A percentile compares a stretch with the other conserved stretches of the same genome.
phyloP scores from a whole-genome alignment of 2,329 filamentous ascomycete genomes.

The Colletotrichum abscissum region DNA sequence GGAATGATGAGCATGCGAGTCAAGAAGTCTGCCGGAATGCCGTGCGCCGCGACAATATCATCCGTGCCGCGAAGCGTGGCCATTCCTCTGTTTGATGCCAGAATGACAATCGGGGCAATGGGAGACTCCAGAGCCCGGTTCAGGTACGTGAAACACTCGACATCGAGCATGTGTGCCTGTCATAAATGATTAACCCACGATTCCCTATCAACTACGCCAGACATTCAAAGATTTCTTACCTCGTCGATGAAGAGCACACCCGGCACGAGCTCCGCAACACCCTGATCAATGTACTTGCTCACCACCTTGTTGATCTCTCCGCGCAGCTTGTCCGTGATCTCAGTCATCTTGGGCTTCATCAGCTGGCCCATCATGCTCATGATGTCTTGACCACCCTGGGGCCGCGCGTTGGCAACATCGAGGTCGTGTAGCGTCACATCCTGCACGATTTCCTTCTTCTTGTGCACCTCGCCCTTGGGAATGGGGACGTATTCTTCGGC shows the following conservation, averaged over 20 bases:
- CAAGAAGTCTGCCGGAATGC: constrained; percentile 92
- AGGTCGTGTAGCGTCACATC: constrained; percentile 97
- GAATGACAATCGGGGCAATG: constrained; percentile 96
- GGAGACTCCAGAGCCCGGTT: constrained; percentile 96
- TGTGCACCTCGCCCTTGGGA: constrained; percentile 98
- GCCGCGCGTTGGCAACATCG: constrained; percentile 93
- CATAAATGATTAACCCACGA: constrained; percentile 34
- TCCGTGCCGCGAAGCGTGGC: constrained; percentile 91
- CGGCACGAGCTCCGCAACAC: constrained; percentile 96
- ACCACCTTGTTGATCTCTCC: constrained; percentile 99
- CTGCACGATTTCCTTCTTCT: constrained; percentile 99
- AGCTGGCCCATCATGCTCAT: constrained; percentile 99
- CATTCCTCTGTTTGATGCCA: constrained; percentile 96
- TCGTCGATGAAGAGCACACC: constrained; percentile 99
- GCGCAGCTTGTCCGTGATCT: constrained; percentile 97
- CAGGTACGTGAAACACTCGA: constrained; percentile 99
- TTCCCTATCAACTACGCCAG: constrained; percentile 20
- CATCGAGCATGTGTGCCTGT: constrained; percentile 98
- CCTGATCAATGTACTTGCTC: constrained; percentile 98
- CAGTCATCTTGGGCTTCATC: constrained; percentile 99
- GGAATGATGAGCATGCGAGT: constrained; percentile 95
- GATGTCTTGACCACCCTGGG: constrained; percentile 97
- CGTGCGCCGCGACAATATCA: constrained; percentile 87
- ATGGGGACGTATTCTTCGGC: constrained; percentile 99
- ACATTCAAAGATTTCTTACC: constrained; percentile 60